Evolutionary conservation across 2,329 filamentous ascomycete genomes (phyloP).

Genomic region (Fusarium stilboides): DNA sequence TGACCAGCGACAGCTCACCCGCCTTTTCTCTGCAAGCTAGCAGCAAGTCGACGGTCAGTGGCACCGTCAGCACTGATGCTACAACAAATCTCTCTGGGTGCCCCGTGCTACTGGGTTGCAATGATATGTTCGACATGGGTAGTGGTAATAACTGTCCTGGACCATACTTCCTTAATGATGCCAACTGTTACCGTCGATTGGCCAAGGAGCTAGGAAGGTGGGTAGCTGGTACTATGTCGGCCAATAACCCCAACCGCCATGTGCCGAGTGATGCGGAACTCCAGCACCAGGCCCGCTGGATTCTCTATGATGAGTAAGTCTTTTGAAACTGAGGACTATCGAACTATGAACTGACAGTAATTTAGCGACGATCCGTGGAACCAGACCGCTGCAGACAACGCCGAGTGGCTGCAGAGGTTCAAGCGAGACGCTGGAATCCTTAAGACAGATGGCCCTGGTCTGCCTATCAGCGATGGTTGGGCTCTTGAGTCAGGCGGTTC

Average conservation of each 20-base stretch:
- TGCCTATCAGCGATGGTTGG: slow-evolving; percentile 62
- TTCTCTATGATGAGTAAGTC: slow-evolving; percentile 73
- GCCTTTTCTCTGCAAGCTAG: slow-evolving; percentile 45
- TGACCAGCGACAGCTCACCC: slow-evolving; percentile 43
- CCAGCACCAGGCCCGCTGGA: slow-evolving; percentile 75
- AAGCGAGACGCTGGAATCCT: slow-evolving; percentile 71
- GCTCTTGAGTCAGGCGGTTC: slow-evolving; percentile 65
- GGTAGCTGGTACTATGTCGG: slow-evolving; percentile 67
- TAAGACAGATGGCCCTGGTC: slow-evolving; percentile 65
- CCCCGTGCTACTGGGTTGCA: slow-evolving; percentile 15
- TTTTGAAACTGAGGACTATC: not conserved
- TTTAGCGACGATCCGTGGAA: slow-evolving; percentile 74
- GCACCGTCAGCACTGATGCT: slow-evolving; percentile 34
- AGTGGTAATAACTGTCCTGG: slow-evolving; percentile 33
- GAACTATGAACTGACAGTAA: slow-evolving; percentile 37
- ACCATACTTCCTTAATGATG: slow-evolving; percentile 69
- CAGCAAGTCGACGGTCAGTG: slow-evolving; percentile 30
- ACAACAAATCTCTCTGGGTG: slow-evolving; percentile 36
- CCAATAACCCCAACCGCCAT: slow-evolving; percentile 73
- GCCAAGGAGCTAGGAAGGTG: slow-evolving; percentile 69
- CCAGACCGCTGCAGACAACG: slow-evolving; percentile 74
- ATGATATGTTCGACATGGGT: slow-evolving; percentile 13
- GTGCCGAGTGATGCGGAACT: slow-evolving; percentile 73
- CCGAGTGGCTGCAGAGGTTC: slow-evolving; percentile 74
- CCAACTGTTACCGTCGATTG: slow-evolving; percentile 72